A percentile compares a stretch with the other conserved stretches of the same genome.
phyloP scores from a whole-genome alignment of 139 green algal genomes.

The Yamagishiella unicocca region DNA sequence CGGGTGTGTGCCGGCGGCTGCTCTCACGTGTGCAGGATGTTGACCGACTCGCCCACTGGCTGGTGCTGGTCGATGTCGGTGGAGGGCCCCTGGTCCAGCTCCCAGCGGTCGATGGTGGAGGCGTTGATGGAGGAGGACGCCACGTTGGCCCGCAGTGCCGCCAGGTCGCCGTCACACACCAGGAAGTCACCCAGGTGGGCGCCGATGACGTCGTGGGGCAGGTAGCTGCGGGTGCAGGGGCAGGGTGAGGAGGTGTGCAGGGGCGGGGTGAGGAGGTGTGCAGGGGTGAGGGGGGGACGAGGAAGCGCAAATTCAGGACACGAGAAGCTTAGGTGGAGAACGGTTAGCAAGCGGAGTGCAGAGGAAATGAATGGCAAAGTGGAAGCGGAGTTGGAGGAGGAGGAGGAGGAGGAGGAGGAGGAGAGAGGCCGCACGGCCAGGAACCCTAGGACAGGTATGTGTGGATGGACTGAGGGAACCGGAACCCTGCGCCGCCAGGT shows the following conservation, averaged over 20 bases:
- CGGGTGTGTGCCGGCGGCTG: no score
- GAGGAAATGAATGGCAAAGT: no score
- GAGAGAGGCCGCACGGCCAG: no score
- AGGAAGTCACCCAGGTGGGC: constrained; percentile 3
- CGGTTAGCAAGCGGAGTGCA: no score
- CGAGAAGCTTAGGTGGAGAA: no score
- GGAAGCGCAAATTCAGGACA: no score
- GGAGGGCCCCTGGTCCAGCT: neutral
- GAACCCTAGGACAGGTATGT: no score
- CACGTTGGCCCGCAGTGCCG: neutral
- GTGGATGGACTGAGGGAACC: no score
- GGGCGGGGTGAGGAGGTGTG: neutral
- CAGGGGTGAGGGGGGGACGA: neutral
- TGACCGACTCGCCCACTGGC: constrained; percentile 14
- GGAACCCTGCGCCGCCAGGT: no score
- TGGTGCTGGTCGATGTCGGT: neutral
- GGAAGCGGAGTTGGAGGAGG: no score
- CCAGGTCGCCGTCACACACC: constrained; percentile 13
- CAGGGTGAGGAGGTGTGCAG: neutral
- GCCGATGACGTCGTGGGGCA: constrained; percentile 3
- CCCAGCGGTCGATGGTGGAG: constrained; percentile 7
- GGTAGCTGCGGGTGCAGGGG: neutral
- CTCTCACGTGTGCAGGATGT: constrained; percentile 9
- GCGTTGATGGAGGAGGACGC: neutral
- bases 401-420: no score